Evolutionary conservation across 1,284 basidiomycete genomes (phyloP), one percentile per base, ranked within the genome.

Genomic region (Lentinula novae-zelandiae): DNA sequence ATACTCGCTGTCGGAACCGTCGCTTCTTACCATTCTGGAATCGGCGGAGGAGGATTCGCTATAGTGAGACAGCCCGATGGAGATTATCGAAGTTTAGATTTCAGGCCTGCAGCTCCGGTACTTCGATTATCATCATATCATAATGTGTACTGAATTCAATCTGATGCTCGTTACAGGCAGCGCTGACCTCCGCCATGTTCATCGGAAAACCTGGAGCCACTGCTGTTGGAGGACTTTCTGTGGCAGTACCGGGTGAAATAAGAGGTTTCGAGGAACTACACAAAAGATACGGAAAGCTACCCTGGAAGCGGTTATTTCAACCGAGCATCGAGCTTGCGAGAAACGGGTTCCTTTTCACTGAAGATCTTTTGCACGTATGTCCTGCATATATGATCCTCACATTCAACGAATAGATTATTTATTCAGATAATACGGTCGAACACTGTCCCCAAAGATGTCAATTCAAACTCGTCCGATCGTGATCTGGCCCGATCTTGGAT

Each of bases 161-260:
- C 2, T 38, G 15, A 17, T 39, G 13, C n/a, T 17, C 31, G 2
- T 15, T 53, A 39, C 20, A 54, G 53, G 53, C 53, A 22, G 34
- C 53, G 6, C 27, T 54, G 17, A 54, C 53, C 13, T 54, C 53
- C 7, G 38, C 13, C 4, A 27, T 54, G 39, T 39, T 54, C 13
- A 7, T 42, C 39, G 38, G 17, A 31, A 54, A 54, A 31, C 53
- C 53, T 12, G 53, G n/a, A 8, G 17, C 80, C 3, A 80, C 91
- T 17, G 77, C 72, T 60, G 83, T 82, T 60, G 95, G 95, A 9
- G 95, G 95, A 2, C 76, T 97, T 20, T 74, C 91, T 8, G 82
- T 95, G 13, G 95, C 83, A 34, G 87, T 96, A 0, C 95, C 95
- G 0, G 92, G 94, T 5, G 95, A 98, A 73, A 71, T 97, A 54